phyloP scores from a whole-genome alignment of 2,329 filamentous ascomycete genomes.

The Pseudophaeomoniella oleicola region DNA sequence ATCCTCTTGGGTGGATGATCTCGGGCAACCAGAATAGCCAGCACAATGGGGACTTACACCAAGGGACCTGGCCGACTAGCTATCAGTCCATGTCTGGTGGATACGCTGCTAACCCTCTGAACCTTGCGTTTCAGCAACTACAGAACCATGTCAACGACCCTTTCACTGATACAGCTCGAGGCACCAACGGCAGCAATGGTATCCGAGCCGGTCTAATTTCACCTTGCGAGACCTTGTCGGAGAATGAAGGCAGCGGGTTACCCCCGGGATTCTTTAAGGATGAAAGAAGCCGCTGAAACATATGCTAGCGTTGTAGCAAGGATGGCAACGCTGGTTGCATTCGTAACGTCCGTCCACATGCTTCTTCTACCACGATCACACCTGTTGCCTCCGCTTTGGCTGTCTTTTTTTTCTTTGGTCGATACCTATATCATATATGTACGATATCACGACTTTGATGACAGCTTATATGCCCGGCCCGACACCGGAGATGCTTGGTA shows the following conservation, averaged over 20 bases:
- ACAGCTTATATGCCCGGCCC: too few species aligned
- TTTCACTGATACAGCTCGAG: background rate
- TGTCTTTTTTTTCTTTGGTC: too few species aligned
- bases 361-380: too few species aligned
- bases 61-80: background rate
- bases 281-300: too few species aligned
- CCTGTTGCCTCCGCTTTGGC: too few species aligned
- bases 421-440: too few species aligned
- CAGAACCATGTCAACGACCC: background rate
- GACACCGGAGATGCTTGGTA: too few species aligned
- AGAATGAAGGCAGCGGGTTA: background rate
- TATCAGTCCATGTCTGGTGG: background rate
- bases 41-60: background rate
- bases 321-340: too few species aligned
- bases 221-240: background rate
- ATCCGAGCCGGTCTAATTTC: background rate
- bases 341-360: too few species aligned
- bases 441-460: too few species aligned
- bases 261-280: background rate
- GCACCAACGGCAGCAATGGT: background rate
- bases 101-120: slow-evolving; percentile 1
- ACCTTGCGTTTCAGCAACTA: slow-evolving; percentile 1
- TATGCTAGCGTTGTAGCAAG: too few species aligned
- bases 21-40: background rate
- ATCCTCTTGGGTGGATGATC: background rate